Evolutionary conservation across 2,329 filamentous ascomycete species (phyloP), one percentile per base, ranked within the genome.

Genomic region (Paecilomyces fulvus): DNA sequence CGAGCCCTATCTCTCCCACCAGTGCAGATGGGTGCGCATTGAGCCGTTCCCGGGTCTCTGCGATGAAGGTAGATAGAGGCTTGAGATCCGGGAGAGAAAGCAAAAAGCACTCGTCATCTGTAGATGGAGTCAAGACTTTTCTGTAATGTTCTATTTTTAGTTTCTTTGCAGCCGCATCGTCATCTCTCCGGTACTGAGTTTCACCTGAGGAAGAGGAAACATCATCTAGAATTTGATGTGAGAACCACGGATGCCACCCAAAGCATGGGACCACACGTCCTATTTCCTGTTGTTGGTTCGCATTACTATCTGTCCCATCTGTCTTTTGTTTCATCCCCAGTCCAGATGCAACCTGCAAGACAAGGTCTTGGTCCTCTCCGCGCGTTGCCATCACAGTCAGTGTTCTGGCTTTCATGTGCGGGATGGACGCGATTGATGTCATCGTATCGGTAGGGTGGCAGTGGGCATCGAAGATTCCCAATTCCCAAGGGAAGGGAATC

Each of bases 171-270:
- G 52, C 50, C 14, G 55, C 46, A 53, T 33, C 31, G 17, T 17
- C 37, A n/a, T 20, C 14, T 43, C 17, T 17, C 14, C n/a, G 37
- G 14, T 8, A 17, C n/a, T 43, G 33, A n/a, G 11, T 14, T n/a
- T 37, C 33, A n/a, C 30, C 31, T 5, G 37, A 49, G 25, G 46
- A 2, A 14, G 56, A 49, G n/a, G 20, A 28, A 11, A 55, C 59
- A 54, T 82, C 75, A 60, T 78, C 73, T 61, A 79, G 77, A 65
- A 86, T 79, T 58, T 84, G 81, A 64, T 87, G 79, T 0, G 83
- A 82, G 65, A 86, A 86, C 84, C 84, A 87, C 0, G 84, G 84
- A 68, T 87, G 84, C 84, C 84, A 87, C 37, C 84, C 84, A 65
- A 86, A 87, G 53, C 80, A 82, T 0, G 84, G 84, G 0, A 86